Evolutionary conservation across 768 basidiomycete genomes (phyloP).

Genomic region (Suillus variegatus): DNA sequence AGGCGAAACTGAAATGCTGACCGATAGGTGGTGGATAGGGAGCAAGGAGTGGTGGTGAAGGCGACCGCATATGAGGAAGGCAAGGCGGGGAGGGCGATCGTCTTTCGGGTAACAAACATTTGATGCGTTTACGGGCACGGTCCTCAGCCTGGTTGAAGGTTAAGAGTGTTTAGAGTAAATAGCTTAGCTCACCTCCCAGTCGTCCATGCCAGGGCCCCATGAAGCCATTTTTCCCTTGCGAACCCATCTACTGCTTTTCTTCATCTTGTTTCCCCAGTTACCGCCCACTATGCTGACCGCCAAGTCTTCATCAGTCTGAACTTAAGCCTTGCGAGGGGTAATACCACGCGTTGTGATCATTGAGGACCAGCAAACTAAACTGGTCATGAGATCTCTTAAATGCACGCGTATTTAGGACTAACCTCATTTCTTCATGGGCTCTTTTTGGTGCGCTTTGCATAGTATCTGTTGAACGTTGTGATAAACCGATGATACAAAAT

Average conservation of each 20-base stretch:
- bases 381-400: slow-evolving; percentile 11
- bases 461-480: neutral
- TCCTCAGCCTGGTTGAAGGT: slow-evolving; percentile 64
- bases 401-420: slow-evolving; percentile 9
- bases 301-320: slow-evolving; percentile 62
- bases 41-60: slow-evolving; percentile 75
- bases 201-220: slow-evolving; percentile 84
- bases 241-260: slow-evolving; percentile 79
- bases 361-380: slow-evolving; percentile 49
- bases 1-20: slow-evolving; percentile 76
- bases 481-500: neutral
- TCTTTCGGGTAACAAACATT: slow-evolving; percentile 60
- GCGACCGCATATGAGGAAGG: slow-evolving; percentile 75
- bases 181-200: slow-evolving; percentile 68
- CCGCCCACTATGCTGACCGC: slow-evolving; percentile 52
- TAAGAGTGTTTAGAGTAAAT: slow-evolving; percentile 13
- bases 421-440: slow-evolving; percentile 35
- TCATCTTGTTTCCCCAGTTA: slow-evolving; percentile 84
- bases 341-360: slow-evolving; percentile 81
- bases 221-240: slow-evolving; percentile 78
- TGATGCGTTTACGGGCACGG: slow-evolving; percentile 79
- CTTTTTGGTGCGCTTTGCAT: slow-evolving; percentile 26
- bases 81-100: slow-evolving; percentile 73
- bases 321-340: slow-evolving; percentile 79
- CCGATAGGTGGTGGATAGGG: slow-evolving; percentile 71